Conservation (phyloP, 345 rosid species). For the Chamaenerion angustifolium region DNA sequence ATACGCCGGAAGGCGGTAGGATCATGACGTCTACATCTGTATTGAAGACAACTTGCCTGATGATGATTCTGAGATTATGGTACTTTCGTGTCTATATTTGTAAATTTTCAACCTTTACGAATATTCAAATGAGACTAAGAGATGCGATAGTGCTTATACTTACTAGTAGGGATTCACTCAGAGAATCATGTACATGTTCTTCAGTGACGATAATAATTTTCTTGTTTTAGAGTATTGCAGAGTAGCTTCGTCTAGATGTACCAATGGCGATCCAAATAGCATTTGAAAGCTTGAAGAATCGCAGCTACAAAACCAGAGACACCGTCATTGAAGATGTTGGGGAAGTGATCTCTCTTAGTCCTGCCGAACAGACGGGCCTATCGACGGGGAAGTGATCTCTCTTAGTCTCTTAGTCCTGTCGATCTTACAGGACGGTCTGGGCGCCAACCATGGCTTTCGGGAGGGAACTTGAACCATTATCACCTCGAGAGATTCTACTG, state of each 20-base stretch:
- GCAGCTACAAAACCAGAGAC: conserved; percentile 61
- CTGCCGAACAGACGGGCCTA: no score
- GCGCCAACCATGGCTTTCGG: no score
- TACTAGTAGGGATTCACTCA: no score
- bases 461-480: no score
- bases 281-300: conserved; percentile 48
- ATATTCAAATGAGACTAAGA: background rate
- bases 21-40: conserved; percentile 63
- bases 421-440: no score
- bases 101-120: background rate
- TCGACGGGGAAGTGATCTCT: no score
- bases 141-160: no score
- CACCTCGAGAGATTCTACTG: no score
- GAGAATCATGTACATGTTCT: no score
- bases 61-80: conserved; percentile 73
- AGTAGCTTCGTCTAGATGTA: conserved; percentile 67
- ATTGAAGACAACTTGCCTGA: conserved; percentile 80
- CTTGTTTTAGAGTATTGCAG: conserved; percentile 53
- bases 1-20: no score
- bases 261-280: conserved; percentile 76
- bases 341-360: no score
- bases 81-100: conserved; percentile 5
- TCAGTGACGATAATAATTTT: background rate
- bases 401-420: no score
- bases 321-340: conserved; percentile 48